Base-by-base conservation (phyloP, 2,329 filamentous ascomycete genomes). In the Beauveria brongniartii region DNA sequence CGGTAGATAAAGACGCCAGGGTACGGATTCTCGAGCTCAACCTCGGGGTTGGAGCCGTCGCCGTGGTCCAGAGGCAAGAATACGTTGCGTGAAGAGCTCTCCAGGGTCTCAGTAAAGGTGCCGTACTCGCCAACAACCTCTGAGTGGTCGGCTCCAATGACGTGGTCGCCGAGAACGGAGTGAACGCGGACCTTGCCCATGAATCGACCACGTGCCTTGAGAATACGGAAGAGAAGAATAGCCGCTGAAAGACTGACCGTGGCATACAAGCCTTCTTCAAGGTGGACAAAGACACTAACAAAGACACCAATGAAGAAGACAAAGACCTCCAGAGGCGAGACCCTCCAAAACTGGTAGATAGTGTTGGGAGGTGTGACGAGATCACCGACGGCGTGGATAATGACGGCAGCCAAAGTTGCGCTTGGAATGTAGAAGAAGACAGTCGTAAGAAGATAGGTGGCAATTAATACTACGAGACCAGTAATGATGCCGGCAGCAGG, bases 401-500 rank as follows among this genome's bases (percentile, higher is more conserved):
- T 96, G 69, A 96, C 89, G 53, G 84, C 91, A 1, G 91, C 82
- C 3, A 96, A 82, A 6, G 84, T 81, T 0, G 90, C 82, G 63
- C 82, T 88, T 0, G 91, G 91, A 63, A 96, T 96, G 74, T 93
- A 96, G 77, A 84, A 95, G 80, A 96, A 96, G 62, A 96, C 85
- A 0, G 87, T 83, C 0, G 91, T 85, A 28, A 96, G 79, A 20
- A 89, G 91, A 69, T 96, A 96, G 62, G 94, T 87, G 20, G 92
- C 91, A 12, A 96, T 78, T 2, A 96, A 78, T 9, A 96, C 91
- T 12, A 96, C 84, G 22, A 91, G 63, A 1, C 88, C 91, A 12
- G 91, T 96, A 64, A 95, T 91, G 52, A 93, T 83, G 79, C 91
- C 91, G 40, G 90, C 91, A 61, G 95, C 85, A 1, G 91, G 92